A percentile compares a stretch with the other conserved stretches of the same genome.
Conservation (phyloP, 257 asterid species). For the Catharanthus roseus region DNA sequence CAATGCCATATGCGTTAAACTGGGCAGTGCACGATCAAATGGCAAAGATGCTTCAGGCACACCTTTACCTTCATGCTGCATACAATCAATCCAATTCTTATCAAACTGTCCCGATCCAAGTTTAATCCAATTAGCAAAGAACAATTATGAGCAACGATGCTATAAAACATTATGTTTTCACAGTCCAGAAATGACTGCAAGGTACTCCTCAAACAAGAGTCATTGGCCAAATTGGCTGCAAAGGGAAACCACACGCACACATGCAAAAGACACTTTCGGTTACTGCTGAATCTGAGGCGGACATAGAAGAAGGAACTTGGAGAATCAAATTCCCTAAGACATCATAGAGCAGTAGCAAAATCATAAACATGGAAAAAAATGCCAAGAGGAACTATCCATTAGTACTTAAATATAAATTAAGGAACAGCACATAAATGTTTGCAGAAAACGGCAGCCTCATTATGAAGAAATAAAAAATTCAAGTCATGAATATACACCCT, state of each 20-base stretch:
- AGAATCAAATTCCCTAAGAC: background rate
- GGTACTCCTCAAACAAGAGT: background rate
- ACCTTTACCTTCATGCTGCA: slow-evolving; percentile 82
- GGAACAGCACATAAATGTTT: too few relatives aligned
- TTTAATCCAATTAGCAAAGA: background rate
- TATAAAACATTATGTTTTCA: too few relatives aligned
- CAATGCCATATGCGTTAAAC: slow-evolving; percentile 85
- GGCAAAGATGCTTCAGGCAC: slow-evolving; percentile 92
- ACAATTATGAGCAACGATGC: background rate
- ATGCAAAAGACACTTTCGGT: too few relatives aligned
- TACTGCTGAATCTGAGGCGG: background rate
- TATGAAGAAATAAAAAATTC: too few relatives aligned
- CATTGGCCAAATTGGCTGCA: background rate
- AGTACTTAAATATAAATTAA: too few relatives aligned
- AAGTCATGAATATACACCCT: too few relatives aligned
- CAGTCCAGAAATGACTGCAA: background rate
- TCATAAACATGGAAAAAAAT: too few relatives aligned
- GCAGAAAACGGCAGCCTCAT: too few relatives aligned
- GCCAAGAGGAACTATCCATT: background rate
- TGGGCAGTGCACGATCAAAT: slow-evolving; percentile 90
- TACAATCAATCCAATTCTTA: slow-evolving; percentile 6
- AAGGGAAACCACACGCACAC: background rate
- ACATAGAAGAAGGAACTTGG: background rate
- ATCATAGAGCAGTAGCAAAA: background rate
- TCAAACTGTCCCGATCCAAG: background rate